Conservation (phyloP, 305 asterid genomes). For the Stenogyne calaminthoides region DNA sequence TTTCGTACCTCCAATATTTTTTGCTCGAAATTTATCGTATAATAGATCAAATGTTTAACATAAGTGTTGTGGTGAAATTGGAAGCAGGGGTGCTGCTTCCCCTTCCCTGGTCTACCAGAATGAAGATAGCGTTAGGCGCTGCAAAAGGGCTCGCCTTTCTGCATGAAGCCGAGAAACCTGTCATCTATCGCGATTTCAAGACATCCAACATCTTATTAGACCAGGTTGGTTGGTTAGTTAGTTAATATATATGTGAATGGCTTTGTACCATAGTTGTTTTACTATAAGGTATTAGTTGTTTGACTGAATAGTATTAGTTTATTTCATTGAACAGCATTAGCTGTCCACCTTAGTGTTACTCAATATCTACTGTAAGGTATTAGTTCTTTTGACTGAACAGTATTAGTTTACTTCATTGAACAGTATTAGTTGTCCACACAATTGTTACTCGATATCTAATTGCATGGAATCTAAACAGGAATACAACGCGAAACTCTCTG, state of each 20-base stretch:
- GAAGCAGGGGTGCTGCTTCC: constrained; percentile 83
- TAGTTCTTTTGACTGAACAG: too few relatives aligned
- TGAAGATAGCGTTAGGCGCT: constrained; percentile 89
- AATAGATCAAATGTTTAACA: not conserved
- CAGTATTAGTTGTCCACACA: too few relatives aligned
- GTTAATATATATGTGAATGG: not conserved
- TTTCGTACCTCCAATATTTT: not conserved
- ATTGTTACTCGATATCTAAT: too few relatives aligned
- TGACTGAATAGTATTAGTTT: too few relatives aligned
- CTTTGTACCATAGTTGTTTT: too few relatives aligned
- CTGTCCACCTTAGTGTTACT: too few relatives aligned
- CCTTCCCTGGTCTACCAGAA: constrained; percentile 84
- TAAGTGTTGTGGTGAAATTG: not conserved
- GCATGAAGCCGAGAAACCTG: constrained; percentile 91
- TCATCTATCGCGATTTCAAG: constrained; percentile 90
- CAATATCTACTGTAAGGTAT: too few relatives aligned
- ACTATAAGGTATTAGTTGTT: too few relatives aligned
- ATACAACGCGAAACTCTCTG: constrained; percentile 85
- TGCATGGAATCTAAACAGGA: constrained; percentile 48
- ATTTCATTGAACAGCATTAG: too few relatives aligned
- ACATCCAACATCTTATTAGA: constrained; percentile 88
- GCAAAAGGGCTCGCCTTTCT: constrained; percentile 93
- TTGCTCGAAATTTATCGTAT: not conserved
- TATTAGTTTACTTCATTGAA: too few relatives aligned
- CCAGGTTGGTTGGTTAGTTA: constrained; percentile 41